Base-by-base conservation (phyloP, 805 yeast genomes). In the Wickerhamiella kurtzmanii region DNA sequence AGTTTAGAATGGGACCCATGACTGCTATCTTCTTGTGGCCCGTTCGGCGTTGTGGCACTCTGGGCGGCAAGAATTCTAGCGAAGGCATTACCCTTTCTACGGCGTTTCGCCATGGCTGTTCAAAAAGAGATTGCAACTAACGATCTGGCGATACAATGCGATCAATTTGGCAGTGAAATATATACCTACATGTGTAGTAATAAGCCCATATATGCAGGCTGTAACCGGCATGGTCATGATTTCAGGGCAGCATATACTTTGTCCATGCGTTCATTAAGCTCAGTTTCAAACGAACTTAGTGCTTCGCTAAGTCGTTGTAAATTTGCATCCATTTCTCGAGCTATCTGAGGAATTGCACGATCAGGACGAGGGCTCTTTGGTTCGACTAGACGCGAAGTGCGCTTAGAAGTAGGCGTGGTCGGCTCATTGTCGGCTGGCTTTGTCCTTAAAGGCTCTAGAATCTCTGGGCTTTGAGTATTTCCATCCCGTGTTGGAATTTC, bases 261-360 rank as follows among this genome's bases (percentile, higher is more conserved):
- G 38, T 51, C 57, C 20, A 55, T 45, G 28, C 47, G 50, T n/a
- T 41, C 39, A 43, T 45, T 48, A 32, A 54, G 28, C 11, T 54
- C 57, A 20, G 38, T 48, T 20, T 53, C 57, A 44, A 47, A 54
- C 11, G 38, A 37, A 35, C 51, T 54, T 6, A 55, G 35, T 19
- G 48, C 50, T 11, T 48, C 43, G 36, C 25, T 37, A 20, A 55
- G 43, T n/a, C 44, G 44, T 22, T 46, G 48, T 17, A 55, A 28
- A 16, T 44, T 47, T 20, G 44, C 22, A 20, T 54, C 56, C 21
- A 55, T 44, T n/a, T 48, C 45, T 8, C 56, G 45, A 22, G 53
- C 48, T 16, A 53, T 44, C 36, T 54, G 52, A 4, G 41, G 41
- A 17, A 38, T 13, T 38, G 41, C 41, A 18, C 16, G 15, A 38